Conservation (phyloP, 2,329 filamentous ascomycete species). For the Cordyceps cateniannulata region DNA sequence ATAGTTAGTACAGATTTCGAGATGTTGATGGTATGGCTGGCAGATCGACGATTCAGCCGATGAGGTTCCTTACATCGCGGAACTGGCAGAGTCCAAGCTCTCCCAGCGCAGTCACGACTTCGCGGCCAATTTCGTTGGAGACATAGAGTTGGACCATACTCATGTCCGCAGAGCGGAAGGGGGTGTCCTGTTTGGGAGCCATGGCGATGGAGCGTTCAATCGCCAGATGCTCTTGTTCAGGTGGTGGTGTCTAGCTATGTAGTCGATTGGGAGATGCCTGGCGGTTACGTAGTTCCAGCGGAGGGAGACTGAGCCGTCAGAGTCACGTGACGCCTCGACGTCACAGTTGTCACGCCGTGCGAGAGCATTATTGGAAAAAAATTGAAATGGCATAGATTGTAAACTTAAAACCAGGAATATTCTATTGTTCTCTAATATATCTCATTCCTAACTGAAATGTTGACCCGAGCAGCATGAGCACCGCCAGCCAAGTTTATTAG, state of each 20-base stretch:
- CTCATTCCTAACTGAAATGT: too few relatives aligned
- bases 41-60: neutral
- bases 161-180: slow-evolving; percentile 99
- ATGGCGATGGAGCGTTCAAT: slow-evolving; percentile 35
- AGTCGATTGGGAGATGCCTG: slow-evolving; percentile 6
- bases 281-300: slow-evolving; percentile 11
- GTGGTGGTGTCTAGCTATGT: slow-evolving; percentile 19
- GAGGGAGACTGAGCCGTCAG: neutral
- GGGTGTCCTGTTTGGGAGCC: slow-evolving; percentile 73
- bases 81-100: slow-evolving; percentile 97
- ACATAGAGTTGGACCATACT: slow-evolving; percentile 99
- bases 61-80: slow-evolving; percentile 67
- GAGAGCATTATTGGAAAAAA: too few relatives aligned
- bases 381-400: too few relatives aligned
- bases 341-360: too few relatives aligned
- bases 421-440: too few relatives aligned
- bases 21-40: neutral
- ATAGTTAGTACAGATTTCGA: slow-evolving; percentile 14
- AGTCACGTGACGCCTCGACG: slow-evolving; percentile 10
- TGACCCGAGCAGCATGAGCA: too few relatives aligned
- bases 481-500: too few relatives aligned
- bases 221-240: slow-evolving; percentile 25
- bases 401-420: too few relatives aligned
- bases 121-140: slow-evolving; percentile 95
- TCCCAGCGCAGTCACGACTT: slow-evolving; percentile 92